These are phyloP conservation scores for Magnusiomyces ingens DNA, from an alignment of 1,139 yeast species.

Conservation along the genomic window DNA sequence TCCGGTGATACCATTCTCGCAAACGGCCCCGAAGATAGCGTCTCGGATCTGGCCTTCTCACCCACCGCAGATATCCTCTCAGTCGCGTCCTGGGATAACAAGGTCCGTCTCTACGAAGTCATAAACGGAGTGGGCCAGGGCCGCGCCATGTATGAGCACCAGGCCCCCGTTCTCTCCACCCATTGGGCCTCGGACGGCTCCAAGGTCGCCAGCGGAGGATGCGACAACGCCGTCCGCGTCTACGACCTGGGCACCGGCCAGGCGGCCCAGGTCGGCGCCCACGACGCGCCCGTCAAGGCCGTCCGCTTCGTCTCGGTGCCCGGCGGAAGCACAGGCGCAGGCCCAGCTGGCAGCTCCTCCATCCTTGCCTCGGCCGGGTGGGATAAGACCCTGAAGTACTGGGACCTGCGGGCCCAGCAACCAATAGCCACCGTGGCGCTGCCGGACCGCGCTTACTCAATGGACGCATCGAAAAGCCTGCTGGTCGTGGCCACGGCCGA, in stretches of 20 bases:
- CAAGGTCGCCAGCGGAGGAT: slow-evolving; percentile 84
- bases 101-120: slow-evolving; percentile 87
- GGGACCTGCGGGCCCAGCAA: slow-evolving; percentile 86
- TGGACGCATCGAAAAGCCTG: slow-evolving; percentile 77
- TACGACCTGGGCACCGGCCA: slow-evolving; percentile 83
- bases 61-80: slow-evolving; percentile 80
- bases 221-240: slow-evolving; percentile 80
- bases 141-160: slow-evolving; percentile 83
- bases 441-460: slow-evolving; percentile 86
- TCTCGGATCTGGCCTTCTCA: slow-evolving; percentile 84
- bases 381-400: slow-evolving; percentile 91
- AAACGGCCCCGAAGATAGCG: slow-evolving; percentile 87
- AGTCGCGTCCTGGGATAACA: slow-evolving; percentile 92
- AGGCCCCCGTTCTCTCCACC: slow-evolving; percentile 76
- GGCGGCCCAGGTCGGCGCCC: slow-evolving; percentile 76
- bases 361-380: slow-evolving; percentile 91
- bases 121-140: slow-evolving; percentile 67
- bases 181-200: slow-evolving; percentile 86
- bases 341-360: slow-evolving; percentile 54
- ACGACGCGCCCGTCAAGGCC: slow-evolving; percentile 70
- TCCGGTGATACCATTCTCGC: slow-evolving; percentile 56
- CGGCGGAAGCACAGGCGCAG: too few relatives aligned
- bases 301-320: slow-evolving; percentile 79
- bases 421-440: slow-evolving; percentile 75
- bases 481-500: slow-evolving; percentile 93